These are phyloP conservation scores for Talaromyces sp. DNA, from an alignment of 2,329 filamentous ascomycete genomes.

Conservation along the genomic window DNA sequence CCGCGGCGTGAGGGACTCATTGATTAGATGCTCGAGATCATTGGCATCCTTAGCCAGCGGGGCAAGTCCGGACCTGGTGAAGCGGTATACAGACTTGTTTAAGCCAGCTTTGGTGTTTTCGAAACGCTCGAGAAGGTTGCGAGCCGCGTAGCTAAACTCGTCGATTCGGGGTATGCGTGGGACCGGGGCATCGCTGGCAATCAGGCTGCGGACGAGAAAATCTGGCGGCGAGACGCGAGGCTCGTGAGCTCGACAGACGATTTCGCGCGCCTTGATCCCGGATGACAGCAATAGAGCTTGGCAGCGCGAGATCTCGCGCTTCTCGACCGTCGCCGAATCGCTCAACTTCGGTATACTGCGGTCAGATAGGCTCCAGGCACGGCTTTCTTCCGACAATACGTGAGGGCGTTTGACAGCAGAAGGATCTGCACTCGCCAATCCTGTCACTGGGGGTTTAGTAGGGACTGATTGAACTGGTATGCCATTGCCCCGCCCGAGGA, in stretches of 20 bases:
- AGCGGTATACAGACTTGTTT: conserved; percentile 39
- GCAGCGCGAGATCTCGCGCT: conserved; percentile 74
- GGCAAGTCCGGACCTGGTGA: conserved; percentile 41
- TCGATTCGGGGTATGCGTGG: conserved; percentile 42
- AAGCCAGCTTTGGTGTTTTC: conserved; percentile 42
- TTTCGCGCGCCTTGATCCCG: conserved; percentile 84
- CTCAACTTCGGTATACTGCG: conserved; percentile 34
- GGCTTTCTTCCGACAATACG: conserved; percentile 35
- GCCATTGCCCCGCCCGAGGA: conserved; percentile 17
- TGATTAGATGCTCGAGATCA: conserved; percentile 41
- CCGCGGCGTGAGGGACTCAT: conserved; percentile 48
- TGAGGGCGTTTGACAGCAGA: conserved; percentile 19
- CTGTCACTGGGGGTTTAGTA: conserved; percentile 40
- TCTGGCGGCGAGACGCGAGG: conserved; percentile 26
- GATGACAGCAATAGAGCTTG: conserved; percentile 72
- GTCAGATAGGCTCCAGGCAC: conserved; percentile 57
- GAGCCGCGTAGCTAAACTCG: conserved; percentile 51
- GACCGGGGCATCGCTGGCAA: conserved; percentile 25
- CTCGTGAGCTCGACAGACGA: conserved; percentile 60
- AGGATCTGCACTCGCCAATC: conserved; percentile 37
- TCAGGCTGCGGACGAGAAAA: conserved; percentile 28
- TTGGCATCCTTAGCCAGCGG: conserved; percentile 41
- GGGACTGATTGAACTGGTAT: conserved; percentile 18
- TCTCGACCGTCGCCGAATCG: conserved; percentile 44
- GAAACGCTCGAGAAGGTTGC: conserved; percentile 45